Conservation (phyloP, 1,139 yeast species). For the Magnusiomyces clavatus region DNA sequence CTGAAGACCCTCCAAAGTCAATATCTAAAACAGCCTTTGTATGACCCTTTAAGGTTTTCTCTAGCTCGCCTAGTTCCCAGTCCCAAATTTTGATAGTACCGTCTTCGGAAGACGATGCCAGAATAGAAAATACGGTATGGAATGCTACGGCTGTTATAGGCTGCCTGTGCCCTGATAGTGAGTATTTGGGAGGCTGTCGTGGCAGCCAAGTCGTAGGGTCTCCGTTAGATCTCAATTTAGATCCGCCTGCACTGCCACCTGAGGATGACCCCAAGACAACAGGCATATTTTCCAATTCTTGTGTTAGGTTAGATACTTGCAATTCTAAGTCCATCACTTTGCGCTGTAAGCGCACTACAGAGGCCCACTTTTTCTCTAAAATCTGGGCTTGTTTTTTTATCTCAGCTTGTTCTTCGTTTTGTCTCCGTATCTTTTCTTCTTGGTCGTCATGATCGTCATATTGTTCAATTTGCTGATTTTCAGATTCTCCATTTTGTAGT, state of each 20-base stretch:
- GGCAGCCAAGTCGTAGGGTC: constrained; percentile 61
- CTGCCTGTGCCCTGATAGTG: constrained; percentile 50
- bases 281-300: constrained; percentile 37
- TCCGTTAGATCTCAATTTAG: constrained; percentile 20
- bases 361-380: constrained; percentile 82
- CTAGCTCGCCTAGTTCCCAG: constrained; percentile 60
- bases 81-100: constrained; percentile 76
- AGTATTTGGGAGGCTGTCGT: constrained; percentile 38
- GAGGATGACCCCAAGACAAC: constrained; percentile 12
- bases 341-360: constrained; percentile 73
- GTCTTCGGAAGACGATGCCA: constrained; percentile 65
- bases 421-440: constrained; percentile 9
- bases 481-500: background rate
- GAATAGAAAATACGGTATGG: constrained; percentile 63
- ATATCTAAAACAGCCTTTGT: constrained; percentile 60
- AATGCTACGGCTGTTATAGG: constrained; percentile 58
- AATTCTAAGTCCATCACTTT: constrained; percentile 51
- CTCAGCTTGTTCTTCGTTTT: constrained; percentile 11
- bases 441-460: constrained; percentile 8
- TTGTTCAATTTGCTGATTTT: background rate
- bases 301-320: constrained; percentile 38
- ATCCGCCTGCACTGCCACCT: constrained; percentile 9
- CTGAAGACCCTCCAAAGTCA: constrained; percentile 34
- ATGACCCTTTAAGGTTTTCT: constrained; percentile 65
- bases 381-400: constrained; percentile 25